Conservation (phyloP, 768 basidiomycete genomes). For the Pulveroboletus frians region DNA sequence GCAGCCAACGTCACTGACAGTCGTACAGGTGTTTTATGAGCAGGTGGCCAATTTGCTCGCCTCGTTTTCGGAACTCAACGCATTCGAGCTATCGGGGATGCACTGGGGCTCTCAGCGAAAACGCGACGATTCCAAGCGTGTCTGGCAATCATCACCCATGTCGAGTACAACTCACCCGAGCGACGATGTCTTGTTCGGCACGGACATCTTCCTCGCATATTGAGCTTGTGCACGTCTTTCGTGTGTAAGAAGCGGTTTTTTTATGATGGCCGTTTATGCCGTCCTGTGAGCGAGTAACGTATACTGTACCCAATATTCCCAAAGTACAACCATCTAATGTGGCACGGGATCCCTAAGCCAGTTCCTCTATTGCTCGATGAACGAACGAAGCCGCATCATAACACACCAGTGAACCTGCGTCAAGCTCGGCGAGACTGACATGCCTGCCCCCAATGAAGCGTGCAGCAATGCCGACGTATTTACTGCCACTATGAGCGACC, state of each 20-base stretch:
- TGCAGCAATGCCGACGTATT: constrained; percentile 66
- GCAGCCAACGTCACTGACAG: constrained; percentile 1
- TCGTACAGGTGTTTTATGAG: constrained; percentile 53
- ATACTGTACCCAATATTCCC: constrained; percentile 17
- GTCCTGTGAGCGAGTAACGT: not conserved
- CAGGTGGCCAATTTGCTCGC: constrained; percentile 53
- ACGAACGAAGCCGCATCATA: constrained; percentile 48
- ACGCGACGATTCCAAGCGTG: constrained; percentile 39
- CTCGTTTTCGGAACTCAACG: constrained; percentile 55
- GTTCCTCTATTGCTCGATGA: constrained; percentile 40
- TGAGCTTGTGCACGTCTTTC: constrained; percentile 20
- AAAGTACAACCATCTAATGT: constrained; percentile 15
- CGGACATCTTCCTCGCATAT: constrained; percentile 28
- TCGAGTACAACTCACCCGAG: constrained; percentile 25
- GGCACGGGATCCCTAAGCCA: constrained; percentile 24
- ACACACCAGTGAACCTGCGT: constrained; percentile 39
- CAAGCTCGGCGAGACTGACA: constrained; percentile 30
- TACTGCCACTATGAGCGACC: constrained; percentile 41
- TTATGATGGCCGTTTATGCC: not conserved
- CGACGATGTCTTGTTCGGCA: constrained; percentile 29
- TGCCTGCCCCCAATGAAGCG: constrained; percentile 46
- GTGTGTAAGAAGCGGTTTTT: not conserved
- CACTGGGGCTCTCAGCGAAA: constrained; percentile 61
- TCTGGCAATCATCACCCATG: constrained; percentile 53
- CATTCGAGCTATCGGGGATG: constrained; percentile 72